Evolutionary conservation across 129 eudicot genomes (phyloP).

Genomic region (Scalesia atractyloides): DNA sequence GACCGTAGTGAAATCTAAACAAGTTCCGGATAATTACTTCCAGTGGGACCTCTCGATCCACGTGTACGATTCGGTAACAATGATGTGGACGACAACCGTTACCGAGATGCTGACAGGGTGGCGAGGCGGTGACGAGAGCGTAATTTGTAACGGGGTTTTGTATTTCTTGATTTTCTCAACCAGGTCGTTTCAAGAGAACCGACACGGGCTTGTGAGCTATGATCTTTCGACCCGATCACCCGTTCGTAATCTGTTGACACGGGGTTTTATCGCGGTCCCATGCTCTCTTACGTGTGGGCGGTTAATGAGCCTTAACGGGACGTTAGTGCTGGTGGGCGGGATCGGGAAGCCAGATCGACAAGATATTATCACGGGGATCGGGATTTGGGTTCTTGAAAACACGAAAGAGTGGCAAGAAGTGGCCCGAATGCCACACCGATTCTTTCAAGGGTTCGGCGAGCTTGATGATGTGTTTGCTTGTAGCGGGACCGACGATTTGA

Average conservation of each 20-base stretch:
- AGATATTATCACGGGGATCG: slow-evolving; percentile 85
- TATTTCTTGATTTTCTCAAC: slow-evolving; percentile 78
- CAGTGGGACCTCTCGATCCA: slow-evolving; percentile 93
- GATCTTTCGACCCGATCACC: slow-evolving; percentile 45
- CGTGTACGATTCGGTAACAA: slow-evolving; percentile 60
- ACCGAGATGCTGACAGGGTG: slow-evolving; percentile 79
- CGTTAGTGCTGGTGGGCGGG: slow-evolving; percentile 93
- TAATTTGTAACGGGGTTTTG: slow-evolving; percentile 76
- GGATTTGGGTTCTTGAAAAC: slow-evolving; percentile 70
- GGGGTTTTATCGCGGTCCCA: slow-evolving; percentile 63
- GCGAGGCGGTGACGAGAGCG: slow-evolving; percentile 94
- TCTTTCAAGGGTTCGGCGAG: slow-evolving; percentile 96
- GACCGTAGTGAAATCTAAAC: slow-evolving; percentile 75
- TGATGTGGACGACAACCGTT: slow-evolving; percentile 62
- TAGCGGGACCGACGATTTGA: slow-evolving; percentile 80
- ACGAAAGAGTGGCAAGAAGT: slow-evolving; percentile 87
- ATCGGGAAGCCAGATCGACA: slow-evolving; percentile 88
- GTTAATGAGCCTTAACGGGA: slow-evolving; percentile 82
- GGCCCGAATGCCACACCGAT: slow-evolving; percentile 83
- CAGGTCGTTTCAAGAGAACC: slow-evolving; percentile 54
- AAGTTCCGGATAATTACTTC: slow-evolving; percentile 72
- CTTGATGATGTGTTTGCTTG: slow-evolving; percentile 96
- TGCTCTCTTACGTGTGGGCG: slow-evolving; percentile 97
- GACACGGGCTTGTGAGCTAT: slow-evolving; percentile 72
- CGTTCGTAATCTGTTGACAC: slow-evolving; percentile 42